A percentile compares a stretch with the other conserved stretches of the same genome.
These are phyloP conservation scores for Picochlorum sp. DNA, from an alignment of 139 green algal genomes.

Conservation along the genomic window DNA sequence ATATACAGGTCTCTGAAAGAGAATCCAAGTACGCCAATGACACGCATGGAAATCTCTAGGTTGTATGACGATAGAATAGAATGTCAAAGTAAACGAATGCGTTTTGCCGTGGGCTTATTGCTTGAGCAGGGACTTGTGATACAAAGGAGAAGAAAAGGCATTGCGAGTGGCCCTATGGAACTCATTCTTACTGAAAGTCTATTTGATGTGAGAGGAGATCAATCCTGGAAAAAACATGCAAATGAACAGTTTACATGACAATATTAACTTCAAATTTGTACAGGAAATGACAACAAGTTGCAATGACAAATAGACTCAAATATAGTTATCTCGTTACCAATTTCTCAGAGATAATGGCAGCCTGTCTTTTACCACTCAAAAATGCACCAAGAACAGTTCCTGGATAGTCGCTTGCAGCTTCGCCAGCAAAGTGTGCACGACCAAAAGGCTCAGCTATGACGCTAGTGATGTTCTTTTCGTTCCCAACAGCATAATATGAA, in stretches of 20 bases:
- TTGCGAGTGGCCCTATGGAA: conserved; percentile 1
- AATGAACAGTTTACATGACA: no score
- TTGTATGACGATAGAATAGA: not conserved
- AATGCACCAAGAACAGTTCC: conserved; percentile 63
- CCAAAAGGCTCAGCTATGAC: conserved; percentile 34
- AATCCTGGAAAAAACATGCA: no score
- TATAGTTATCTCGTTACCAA: not conserved
- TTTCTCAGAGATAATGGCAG: conserved; percentile 19
- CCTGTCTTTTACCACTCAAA: conserved; percentile 52
- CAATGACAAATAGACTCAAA: not conserved
- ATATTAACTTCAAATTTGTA: no score
- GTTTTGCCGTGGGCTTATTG: not conserved
- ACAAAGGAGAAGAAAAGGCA: conserved; percentile 7
- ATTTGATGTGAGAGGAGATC: not conserved
- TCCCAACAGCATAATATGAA: conserved; percentile 54
- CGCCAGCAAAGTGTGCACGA: conserved; percentile 57
- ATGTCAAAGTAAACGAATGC: not conserved
- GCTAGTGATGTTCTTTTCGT: conserved; percentile 40
- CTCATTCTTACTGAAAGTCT: not conserved
- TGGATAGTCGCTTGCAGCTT: conserved; percentile 53
- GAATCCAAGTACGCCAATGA: not conserved
- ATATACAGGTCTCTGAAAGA: not conserved
- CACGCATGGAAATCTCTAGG: not conserved
- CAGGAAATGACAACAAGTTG: no score
- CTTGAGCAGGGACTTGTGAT: conserved; percentile 11